Conservation (phyloP, 495 filamentous ascomycete species). For the Lasiosphaeria hispida region DNA sequence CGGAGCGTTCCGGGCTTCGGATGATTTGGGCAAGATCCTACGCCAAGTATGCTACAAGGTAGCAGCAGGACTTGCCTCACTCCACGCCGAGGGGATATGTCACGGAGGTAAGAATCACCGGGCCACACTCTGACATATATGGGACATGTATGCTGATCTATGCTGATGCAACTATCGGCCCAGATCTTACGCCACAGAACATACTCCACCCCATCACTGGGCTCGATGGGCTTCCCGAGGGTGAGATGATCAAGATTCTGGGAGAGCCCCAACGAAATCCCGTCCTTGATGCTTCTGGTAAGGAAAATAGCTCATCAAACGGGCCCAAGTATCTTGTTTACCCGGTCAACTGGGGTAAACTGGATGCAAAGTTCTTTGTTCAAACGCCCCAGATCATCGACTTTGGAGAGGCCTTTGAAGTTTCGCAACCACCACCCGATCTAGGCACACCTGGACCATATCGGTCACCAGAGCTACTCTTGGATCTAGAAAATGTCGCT, state of each 20-base stretch:
- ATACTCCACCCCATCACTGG: not conserved
- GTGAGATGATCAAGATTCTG: slow-evolving; percentile 25
- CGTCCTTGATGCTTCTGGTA: not conserved
- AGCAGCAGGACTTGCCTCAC: slow-evolving; percentile 21
- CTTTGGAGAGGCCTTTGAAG: slow-evolving; percentile 29
- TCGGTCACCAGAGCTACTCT: slow-evolving; percentile 28
- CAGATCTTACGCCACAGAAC: slow-evolving; percentile 15
- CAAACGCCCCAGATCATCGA: slow-evolving; percentile 25
- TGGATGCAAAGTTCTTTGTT: slow-evolving; percentile 7
- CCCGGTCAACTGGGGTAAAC: slow-evolving; percentile 18
- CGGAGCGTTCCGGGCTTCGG: slow-evolving; percentile 12
- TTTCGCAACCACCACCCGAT: slow-evolving; percentile 11
- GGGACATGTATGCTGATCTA: too few relatives aligned
- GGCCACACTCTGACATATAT: too few relatives aligned
- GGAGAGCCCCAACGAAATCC: slow-evolving; percentile 19
- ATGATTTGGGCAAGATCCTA: slow-evolving; percentile 1
- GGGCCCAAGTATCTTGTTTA: slow-evolving; percentile 31
- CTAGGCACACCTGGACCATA: slow-evolving; percentile 26
- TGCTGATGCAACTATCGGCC: too few relatives aligned
- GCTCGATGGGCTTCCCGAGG: not conserved
- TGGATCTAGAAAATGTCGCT: slow-evolving; percentile 18
- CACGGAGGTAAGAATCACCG: slow-evolving; percentile 17
- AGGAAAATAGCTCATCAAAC: not conserved
- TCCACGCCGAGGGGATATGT: slow-evolving; percentile 28
- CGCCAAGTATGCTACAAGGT: slow-evolving; percentile 24